phyloP scores from a whole-genome alignment of 371 early-diverging fungal species.

The Coemansia sp. region DNA sequence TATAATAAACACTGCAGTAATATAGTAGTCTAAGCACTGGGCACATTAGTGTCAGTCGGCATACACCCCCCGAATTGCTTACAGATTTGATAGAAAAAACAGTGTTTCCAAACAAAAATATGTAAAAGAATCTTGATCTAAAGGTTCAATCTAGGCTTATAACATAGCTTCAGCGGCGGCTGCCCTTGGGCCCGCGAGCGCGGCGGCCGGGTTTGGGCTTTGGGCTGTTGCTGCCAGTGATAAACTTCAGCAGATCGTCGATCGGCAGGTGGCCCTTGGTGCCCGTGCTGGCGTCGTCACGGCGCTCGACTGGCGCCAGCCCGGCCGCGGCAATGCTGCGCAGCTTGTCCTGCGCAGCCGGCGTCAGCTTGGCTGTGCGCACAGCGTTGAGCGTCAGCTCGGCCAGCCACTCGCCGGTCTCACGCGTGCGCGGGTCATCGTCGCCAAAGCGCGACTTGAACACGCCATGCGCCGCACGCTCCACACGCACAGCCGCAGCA shows the following conservation, averaged over 20 bases:
- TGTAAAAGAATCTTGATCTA: not conserved
- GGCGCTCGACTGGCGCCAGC: slow-evolving; percentile 44
- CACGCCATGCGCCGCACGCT: slow-evolving; percentile 71
- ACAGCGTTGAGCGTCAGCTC: slow-evolving; percentile 66
- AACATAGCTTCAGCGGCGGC: slow-evolving; percentile 15
- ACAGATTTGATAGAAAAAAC: too few relatives aligned
- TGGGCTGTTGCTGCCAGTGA: slow-evolving; percentile 51
- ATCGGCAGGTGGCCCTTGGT: slow-evolving; percentile 62
- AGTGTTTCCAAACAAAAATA: not conserved
- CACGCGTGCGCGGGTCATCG: slow-evolving; percentile 72
- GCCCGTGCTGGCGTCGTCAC: slow-evolving; percentile 17
- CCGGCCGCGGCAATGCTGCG: slow-evolving; percentile 44
- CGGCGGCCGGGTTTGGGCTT: slow-evolving; percentile 41
- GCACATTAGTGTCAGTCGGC: too few relatives aligned
- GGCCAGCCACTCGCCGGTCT: slow-evolving; percentile 69
- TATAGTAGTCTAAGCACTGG: too few relatives aligned
- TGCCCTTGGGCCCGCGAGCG: slow-evolving; percentile 35
- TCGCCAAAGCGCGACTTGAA: slow-evolving; percentile 66
- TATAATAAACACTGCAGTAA: too few relatives aligned
- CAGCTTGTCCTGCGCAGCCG: slow-evolving; percentile 43
- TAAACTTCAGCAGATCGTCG: slow-evolving; percentile 62
- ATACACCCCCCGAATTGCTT: too few relatives aligned
- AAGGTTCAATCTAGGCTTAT: not conserved
- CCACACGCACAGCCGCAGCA: slow-evolving; percentile 69
- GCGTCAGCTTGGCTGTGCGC: slow-evolving; percentile 51